These are phyloP conservation scores for Asterophora lycoperdoides DNA, from an alignment of 768 basidiomycete genomes.

Conservation along the genomic window DNA sequence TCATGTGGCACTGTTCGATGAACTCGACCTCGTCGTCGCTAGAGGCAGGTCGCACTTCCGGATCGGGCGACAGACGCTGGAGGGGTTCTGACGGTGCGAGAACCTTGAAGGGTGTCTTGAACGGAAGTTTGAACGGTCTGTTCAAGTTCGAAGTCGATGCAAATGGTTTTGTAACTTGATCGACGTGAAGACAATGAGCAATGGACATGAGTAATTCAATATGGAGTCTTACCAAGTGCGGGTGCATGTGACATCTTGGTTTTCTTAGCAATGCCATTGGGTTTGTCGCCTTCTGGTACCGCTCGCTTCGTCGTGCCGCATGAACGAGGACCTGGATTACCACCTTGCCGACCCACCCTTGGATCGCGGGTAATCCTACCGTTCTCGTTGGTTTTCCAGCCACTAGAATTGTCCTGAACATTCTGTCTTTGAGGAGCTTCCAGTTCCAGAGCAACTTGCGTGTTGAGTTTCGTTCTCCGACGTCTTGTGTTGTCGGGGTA, in stretches of 20 bases:
- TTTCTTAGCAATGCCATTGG: slow-evolving; percentile 25
- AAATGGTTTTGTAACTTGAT: slow-evolving; percentile 45
- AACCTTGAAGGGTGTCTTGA: slow-evolving; percentile 14
- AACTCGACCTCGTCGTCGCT: slow-evolving; percentile 6
- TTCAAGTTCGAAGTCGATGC: slow-evolving; percentile 34
- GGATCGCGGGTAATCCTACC: not conserved
- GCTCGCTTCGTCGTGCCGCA: slow-evolving; percentile 12
- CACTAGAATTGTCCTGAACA: not conserved
- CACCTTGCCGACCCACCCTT: not conserved
- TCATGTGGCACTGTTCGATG: not conserved
- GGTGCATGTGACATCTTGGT: slow-evolving; percentile 28
- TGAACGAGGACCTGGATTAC: slow-evolving; percentile 2
- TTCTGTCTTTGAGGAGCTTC: not conserved
- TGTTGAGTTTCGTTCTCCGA: slow-evolving; percentile 47
- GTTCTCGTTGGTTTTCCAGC: slow-evolving; percentile 2
- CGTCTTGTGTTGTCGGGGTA: slow-evolving; percentile 61
- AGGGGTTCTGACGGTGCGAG: not conserved
- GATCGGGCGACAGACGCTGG: slow-evolving; percentile 8
- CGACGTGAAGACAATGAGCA: not conserved
- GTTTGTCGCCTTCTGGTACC: slow-evolving; percentile 3
- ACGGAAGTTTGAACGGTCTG: slow-evolving; percentile 51
- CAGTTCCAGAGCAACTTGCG: slow-evolving; percentile 24
- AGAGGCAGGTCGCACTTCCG: not conserved
- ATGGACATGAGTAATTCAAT: not conserved
- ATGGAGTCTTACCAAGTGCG: slow-evolving; percentile 28